Conservation (phyloP, 768 basidiomycete genomes). For the Phylloporus rhodoxanthus region DNA sequence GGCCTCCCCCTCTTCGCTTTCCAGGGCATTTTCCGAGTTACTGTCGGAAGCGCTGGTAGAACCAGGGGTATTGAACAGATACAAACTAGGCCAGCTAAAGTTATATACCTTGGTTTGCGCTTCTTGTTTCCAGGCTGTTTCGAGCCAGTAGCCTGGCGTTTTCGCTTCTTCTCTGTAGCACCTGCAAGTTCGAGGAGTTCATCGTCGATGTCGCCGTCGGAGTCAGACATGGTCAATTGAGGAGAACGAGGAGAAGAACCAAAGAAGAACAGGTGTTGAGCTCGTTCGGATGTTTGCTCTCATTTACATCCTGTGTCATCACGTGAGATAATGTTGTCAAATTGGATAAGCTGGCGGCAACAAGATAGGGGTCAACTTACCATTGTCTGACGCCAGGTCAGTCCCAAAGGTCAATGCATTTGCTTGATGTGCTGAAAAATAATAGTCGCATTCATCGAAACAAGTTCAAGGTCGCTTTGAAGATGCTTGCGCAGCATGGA, state of each 20-base stretch:
- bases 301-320: slow-evolving; percentile 13
- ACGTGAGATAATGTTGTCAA: slow-evolving; percentile 6
- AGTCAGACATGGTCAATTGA: slow-evolving; percentile 39
- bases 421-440: too few relatives aligned
- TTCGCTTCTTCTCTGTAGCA: slow-evolving; percentile 61
- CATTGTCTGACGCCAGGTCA: not conserved
- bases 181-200: slow-evolving; percentile 81
- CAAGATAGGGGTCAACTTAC: not conserved
- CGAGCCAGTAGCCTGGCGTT: slow-evolving; percentile 44
- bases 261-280: not conserved
- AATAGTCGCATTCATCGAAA: slow-evolving; percentile 50
- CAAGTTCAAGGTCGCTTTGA: slow-evolving; percentile 23
- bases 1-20: slow-evolving; percentile 54
- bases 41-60: slow-evolving; percentile 35
- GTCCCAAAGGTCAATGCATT: too few relatives aligned
- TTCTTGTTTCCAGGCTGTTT: slow-evolving; percentile 51
- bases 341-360: not conserved
- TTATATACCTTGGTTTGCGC: slow-evolving; percentile 64
- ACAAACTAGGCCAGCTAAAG: slow-evolving; percentile 2
- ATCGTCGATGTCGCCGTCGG: slow-evolving; percentile 51
- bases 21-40: slow-evolving; percentile 49
- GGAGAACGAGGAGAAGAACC: slow-evolving; percentile 3
- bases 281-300: slow-evolving; percentile 14
- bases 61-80: not conserved
- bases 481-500: not conserved